phyloP scores from a whole-genome alignment of 2,329 filamentous ascomycete species.

The Fusarium heterosporum region DNA sequence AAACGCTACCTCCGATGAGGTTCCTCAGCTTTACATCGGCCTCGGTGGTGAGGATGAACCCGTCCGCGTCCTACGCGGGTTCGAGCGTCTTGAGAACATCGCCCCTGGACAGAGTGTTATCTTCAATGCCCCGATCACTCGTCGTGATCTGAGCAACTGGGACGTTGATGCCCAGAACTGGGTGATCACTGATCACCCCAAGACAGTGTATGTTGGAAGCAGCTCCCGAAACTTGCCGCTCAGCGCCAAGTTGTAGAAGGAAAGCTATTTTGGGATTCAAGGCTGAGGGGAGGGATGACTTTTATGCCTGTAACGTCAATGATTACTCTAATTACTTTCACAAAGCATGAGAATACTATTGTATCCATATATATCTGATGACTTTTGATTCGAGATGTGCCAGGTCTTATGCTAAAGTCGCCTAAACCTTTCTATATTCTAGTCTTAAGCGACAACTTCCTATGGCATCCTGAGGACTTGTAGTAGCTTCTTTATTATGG shows the following conservation, averaged over 20 bases:
- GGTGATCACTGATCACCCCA: slow-evolving; percentile 67
- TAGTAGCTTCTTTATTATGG: too few relatives aligned
- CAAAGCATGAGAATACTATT: slow-evolving; percentile 4
- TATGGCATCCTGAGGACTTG: too few relatives aligned
- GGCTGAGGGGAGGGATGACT: not conserved
- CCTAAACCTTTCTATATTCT: too few relatives aligned
- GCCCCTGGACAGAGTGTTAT: slow-evolving; percentile 73
- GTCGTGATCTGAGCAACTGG: slow-evolving; percentile 91
- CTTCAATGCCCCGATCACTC: slow-evolving; percentile 77
- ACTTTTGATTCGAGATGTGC: not conserved
- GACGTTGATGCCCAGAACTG: slow-evolving; percentile 84
- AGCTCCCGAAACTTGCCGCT: slow-evolving; percentile 67
- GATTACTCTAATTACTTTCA: slow-evolving; percentile 18
- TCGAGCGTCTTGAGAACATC: slow-evolving; percentile 78
- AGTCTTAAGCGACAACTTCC: too few relatives aligned
- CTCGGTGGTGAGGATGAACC: slow-evolving; percentile 83
- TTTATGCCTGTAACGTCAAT: slow-evolving; percentile 15
- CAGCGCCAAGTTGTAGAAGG: slow-evolving; percentile 38
- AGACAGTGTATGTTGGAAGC: slow-evolving; percentile 67
- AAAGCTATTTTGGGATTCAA: slow-evolving; percentile 6
- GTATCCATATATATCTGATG: not conserved
- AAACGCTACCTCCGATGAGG: slow-evolving; percentile 71
- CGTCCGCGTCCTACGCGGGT: slow-evolving; percentile 76
- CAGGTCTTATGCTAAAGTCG: too few relatives aligned
- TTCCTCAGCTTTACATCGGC: slow-evolving; percentile 82